These are phyloP conservation scores for Phlebiopsis gigantea DNA, from an alignment of 768 basidiomycete species.

Conservation along the genomic window DNA sequence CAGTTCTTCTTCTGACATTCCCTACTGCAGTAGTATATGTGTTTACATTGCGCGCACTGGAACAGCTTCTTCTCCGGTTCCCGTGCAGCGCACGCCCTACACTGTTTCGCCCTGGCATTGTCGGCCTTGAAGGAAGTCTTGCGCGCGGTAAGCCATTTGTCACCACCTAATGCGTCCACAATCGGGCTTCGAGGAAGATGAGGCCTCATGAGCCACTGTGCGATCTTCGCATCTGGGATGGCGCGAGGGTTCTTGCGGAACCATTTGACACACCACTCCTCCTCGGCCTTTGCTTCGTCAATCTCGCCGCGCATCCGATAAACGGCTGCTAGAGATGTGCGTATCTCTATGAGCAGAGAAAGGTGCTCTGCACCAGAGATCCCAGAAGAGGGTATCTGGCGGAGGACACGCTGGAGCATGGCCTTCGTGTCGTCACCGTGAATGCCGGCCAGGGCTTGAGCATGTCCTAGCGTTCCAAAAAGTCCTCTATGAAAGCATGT, in stretches of 20 bases:
- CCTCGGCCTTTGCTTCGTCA: not conserved
- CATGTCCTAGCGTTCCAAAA: not conserved
- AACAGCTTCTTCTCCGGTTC: conserved; percentile 18
- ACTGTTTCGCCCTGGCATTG: conserved; percentile 14
- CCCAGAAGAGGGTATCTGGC: not conserved
- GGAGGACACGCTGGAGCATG: conserved; percentile 2
- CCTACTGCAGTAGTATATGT: conserved; percentile 23
- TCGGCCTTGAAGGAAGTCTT: conserved; percentile 13
- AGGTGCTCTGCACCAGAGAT: not conserved
- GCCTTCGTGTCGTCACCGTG: not conserved
- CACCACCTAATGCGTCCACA: conserved; percentile 16
- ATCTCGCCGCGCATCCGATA: not conserved
- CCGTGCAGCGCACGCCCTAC: conserved; percentile 15
- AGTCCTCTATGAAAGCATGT: not conserved
- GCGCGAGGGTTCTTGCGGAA: conserved; percentile 19
- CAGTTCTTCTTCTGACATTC: conserved; percentile 23
- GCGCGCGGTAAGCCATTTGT: conserved; percentile 14
- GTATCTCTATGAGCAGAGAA: not conserved
- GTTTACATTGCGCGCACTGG: conserved; percentile 19
- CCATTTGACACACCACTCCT: conserved; percentile 16
- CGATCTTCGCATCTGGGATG: not conserved
- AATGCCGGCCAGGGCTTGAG: not conserved
- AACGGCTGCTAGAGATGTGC: not conserved
- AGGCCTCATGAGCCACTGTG: not conserved
- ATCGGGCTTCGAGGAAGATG: conserved; percentile 14